Base-by-base conservation (phyloP, 2,329 filamentous ascomycete species). In the Cladosporium austrohemisphaericum region DNA sequence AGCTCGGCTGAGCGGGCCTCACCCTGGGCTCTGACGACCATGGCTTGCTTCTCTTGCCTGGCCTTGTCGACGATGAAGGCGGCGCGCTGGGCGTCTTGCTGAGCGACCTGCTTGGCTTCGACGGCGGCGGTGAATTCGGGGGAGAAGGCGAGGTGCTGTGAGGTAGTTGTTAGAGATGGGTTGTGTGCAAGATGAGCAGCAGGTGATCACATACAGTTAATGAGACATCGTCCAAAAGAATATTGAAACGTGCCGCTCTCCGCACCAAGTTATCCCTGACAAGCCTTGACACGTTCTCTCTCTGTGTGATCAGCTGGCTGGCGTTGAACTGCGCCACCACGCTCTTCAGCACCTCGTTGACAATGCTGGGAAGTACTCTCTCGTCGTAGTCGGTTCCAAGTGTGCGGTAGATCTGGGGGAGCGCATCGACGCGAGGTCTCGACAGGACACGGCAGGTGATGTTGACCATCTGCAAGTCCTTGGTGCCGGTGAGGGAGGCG, bases 381-480 rank as follows among this genome's bases (percentile, higher is more conserved):
- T 98, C 93, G 64, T 98, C 93, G 68, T 97, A 98, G 73, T 98
- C 93, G 50, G 84, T 85, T 48, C 93, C 93, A 28, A 98, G 80
- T 1, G 93, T 98, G 58, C 93, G 81, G 79, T 97, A 98, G 65
- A 98, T 98, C 74, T 95, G 89, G 14, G 93, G 93, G 33, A 98
- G 82, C 25, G 91, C 87, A 58, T 88, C 83, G 64, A 98, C 76
- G 51, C 90, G 83, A 50, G 93, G 93, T 62, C 90, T 80, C 52
- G 92, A 96, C 46, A 98, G 87, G 52, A 98, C 93, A 88, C 93
- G 92, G 74, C 93, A 98, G 66, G 92, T 98, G 69, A 98, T 97
- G 81, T 98, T 98, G 68, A 97, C 93, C 93, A 98, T 98, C 77
- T 98, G 93, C 72, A 98, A 76, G 73, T 98, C 93, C 79, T 98